phyloP scores from a whole-genome alignment of 2,329 filamentous ascomycete species.

The Lizonia empirigonia region DNA sequence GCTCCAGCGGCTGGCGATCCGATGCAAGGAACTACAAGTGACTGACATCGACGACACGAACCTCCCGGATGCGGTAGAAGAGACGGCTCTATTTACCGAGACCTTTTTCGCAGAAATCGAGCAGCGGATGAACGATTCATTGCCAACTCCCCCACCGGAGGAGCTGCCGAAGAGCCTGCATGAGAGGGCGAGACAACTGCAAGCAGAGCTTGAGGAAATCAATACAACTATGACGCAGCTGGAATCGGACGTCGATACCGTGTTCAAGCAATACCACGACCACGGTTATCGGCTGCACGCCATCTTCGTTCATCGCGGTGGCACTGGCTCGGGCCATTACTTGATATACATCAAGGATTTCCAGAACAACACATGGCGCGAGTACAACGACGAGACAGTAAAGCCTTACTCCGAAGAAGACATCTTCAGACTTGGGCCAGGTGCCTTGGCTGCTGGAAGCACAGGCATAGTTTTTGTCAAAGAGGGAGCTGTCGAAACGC shows the following conservation, averaged over 20 bases:
- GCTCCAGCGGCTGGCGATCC: slow-evolving; percentile 61
- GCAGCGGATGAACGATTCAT: slow-evolving; percentile 7
- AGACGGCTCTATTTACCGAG: slow-evolving; percentile 33
- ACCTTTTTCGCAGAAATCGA: slow-evolving; percentile 6
- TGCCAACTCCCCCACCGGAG: slow-evolving; percentile 29
- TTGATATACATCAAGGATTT: slow-evolving; percentile 98
- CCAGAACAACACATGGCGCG: slow-evolving; percentile 78
- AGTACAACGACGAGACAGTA: slow-evolving; percentile 90
- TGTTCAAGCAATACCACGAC: slow-evolving; percentile 68
- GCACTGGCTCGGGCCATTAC: slow-evolving; percentile 75
- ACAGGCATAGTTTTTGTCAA: slow-evolving; percentile 82
- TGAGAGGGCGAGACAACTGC: slow-evolving; percentile 29
- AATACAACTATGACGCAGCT: slow-evolving; percentile 52
- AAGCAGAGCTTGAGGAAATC: slow-evolving; percentile 34
- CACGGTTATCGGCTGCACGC: slow-evolving; percentile 84
- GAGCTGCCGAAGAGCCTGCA: slow-evolving; percentile 29
- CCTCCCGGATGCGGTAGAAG: slow-evolving; percentile 40
- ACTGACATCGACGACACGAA: slow-evolving; percentile 39
- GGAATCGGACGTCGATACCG: slow-evolving; percentile 56
- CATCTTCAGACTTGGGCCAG: slow-evolving; percentile 71
- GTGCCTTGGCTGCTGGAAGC: slow-evolving; percentile 51
- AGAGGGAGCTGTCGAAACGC: slow-evolving; percentile 64
- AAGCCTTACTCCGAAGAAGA: slow-evolving; percentile 67
- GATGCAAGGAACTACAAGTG: slow-evolving; percentile 50
- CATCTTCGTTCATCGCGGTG: slow-evolving; percentile 87